phyloP scores from a whole-genome alignment of 2,329 filamentous ascomycete species.

The Phialemonium atrogriseum region DNA sequence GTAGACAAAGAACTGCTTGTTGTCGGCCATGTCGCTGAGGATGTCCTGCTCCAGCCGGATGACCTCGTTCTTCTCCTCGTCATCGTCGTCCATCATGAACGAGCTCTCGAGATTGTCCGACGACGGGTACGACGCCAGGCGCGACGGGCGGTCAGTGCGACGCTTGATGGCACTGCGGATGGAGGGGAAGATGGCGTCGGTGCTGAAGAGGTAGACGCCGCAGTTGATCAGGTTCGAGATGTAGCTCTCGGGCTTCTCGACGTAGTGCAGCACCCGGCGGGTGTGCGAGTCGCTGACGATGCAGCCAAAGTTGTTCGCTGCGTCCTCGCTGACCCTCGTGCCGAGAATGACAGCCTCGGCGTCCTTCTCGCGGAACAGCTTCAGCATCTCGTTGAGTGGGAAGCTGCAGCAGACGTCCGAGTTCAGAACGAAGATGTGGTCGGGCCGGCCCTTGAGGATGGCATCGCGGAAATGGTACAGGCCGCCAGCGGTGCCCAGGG shows the following conservation, averaged over 20 bases:
- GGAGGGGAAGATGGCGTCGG: constrained; percentile 91
- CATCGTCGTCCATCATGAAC: constrained; percentile 34
- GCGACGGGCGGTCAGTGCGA: constrained; percentile 73
- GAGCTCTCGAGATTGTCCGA: constrained; percentile 80
- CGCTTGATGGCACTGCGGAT: constrained; percentile 94
- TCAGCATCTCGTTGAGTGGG: constrained; percentile 90
- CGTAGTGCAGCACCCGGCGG: constrained; percentile 94
- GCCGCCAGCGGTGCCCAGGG: constrained; percentile 88
- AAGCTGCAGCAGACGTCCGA: constrained; percentile 99
- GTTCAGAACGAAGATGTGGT: constrained; percentile 95
- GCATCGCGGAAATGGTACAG: constrained; percentile 99
- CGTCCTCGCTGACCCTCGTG: constrained; percentile 82
- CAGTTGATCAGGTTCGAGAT: constrained; percentile 99
- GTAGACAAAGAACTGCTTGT: constrained; percentile 95
- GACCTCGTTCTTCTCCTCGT: constrained; percentile 67
- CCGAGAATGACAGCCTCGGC: constrained; percentile 95
- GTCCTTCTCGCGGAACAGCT: constrained; percentile 87
- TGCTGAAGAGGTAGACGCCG: constrained; percentile 94
- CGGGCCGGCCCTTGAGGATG: constrained; percentile 90
- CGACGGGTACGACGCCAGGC: constrained; percentile 89
- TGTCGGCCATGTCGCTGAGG: constrained; percentile 88
- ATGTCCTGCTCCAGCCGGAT: constrained; percentile 97
- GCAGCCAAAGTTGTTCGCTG: constrained; percentile 93
- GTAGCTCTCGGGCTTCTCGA: constrained; percentile 96
- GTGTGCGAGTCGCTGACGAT: constrained; percentile 92